Evolutionary conservation across 441 rosid genomes (phyloP).

Genomic region (Breynia disticha): DNA sequence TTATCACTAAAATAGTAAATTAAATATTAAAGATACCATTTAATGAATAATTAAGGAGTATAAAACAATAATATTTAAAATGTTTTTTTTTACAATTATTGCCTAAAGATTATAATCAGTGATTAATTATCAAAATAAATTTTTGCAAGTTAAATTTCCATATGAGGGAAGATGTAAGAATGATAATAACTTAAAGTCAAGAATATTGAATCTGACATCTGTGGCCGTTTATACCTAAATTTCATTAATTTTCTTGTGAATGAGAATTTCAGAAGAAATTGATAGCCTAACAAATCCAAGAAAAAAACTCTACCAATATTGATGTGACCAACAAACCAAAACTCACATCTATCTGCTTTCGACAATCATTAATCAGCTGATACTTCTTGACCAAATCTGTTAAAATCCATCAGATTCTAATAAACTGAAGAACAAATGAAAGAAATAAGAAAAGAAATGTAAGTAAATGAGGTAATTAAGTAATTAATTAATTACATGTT

Average conservation of each 20-base stretch:
- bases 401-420: neutral
- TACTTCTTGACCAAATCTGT: neutral
- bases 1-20: neutral
- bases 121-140: too few relatives aligned
- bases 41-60: too few relatives aligned
- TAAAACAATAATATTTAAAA: too few relatives aligned
- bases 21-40: neutral
- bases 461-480: neutral
- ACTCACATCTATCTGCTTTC: neutral
- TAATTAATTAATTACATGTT: neutral
- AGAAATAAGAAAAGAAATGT: neutral
- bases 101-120: too few relatives aligned
- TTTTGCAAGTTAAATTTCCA: too few relatives aligned
- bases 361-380: neutral
- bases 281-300: neutral
- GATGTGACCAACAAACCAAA: neutral
- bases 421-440: neutral
- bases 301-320: too few relatives aligned
- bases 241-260: too few relatives aligned
- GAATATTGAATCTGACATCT: too few relatives aligned
- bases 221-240: too few relatives aligned
- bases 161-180: too few relatives aligned
- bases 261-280: neutral
- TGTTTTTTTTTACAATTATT: too few relatives aligned
- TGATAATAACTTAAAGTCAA: too few relatives aligned